These are phyloP conservation scores for Eucalyptus sp. DNA, from an alignment of 345 rosid species.

Conservation along the genomic window DNA sequence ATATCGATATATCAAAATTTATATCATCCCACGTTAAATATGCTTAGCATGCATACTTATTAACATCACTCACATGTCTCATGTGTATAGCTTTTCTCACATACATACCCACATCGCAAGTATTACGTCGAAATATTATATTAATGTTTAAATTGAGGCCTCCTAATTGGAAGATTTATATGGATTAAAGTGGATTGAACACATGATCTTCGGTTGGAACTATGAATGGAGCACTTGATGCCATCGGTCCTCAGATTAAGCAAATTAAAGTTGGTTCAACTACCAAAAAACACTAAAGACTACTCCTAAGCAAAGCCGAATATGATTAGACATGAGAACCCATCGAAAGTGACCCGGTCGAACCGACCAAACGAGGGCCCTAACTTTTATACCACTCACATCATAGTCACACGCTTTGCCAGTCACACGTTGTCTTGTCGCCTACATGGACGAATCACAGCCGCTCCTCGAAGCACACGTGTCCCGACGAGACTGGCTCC, in stretches of 20 bases:
- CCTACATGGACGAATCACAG: constrained; percentile 25
- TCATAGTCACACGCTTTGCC: constrained; percentile 12
- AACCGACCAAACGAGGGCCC: neutral
- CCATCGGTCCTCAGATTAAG: neutral
- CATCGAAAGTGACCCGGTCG: neutral
- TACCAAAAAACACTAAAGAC: neutral
- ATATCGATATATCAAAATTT: neutral
- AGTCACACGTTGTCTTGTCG: neutral
- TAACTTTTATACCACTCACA: neutral
- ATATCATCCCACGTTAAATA: fast-evolving
- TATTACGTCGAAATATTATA: fast-evolving
- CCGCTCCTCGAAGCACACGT: constrained; percentile 22
- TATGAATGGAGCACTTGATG: neutral
- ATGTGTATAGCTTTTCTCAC: neutral
- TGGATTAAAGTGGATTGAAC: neutral
- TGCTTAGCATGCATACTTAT: neutral
- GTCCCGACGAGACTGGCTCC: neutral
- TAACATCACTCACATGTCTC: fast-evolving
- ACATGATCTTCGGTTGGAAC: neutral
- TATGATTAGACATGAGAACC: neutral
- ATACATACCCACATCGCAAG: fast-evolving
- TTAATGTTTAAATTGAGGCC: no score
- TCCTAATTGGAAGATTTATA: neutral
- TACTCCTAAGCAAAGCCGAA: neutral
- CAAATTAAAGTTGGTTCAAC: neutral